These are phyloP conservation scores for Podospora didyma DNA, from an alignment of 495 filamentous ascomycete genomes.

Conservation along the genomic window DNA sequence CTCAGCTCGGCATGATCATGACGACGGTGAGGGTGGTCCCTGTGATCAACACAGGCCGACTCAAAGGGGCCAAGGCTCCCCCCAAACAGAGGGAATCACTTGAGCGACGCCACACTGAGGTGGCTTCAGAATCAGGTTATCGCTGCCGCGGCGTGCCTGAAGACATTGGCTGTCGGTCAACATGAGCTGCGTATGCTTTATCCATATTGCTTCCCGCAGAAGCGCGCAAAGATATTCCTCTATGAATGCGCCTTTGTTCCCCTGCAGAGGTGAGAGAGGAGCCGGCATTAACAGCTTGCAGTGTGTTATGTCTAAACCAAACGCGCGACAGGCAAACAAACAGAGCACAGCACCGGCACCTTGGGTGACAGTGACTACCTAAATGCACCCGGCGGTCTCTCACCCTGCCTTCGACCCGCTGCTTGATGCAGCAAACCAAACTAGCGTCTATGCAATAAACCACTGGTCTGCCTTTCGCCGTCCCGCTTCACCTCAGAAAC, in stretches of 20 bases:
- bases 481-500: slow-evolving; percentile 3
- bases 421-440: neutral
- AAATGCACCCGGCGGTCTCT: slow-evolving; percentile 4
- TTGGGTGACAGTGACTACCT: neutral
- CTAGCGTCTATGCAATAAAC: neutral
- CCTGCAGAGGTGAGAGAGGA: too few relatives aligned
- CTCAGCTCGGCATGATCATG: neutral
- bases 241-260: too few relatives aligned
- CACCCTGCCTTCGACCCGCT: neutral
- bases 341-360: neutral
- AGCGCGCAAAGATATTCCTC: too few relatives aligned
- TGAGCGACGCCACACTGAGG: neutral
- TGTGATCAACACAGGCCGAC: neutral
- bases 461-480: neutral
- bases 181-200: too few relatives aligned
- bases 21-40: neutral
- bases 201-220: too few relatives aligned
- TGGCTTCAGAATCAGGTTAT: neutral
- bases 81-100: neutral
- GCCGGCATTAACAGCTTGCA: too few relatives aligned
- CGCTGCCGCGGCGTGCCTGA: neutral
- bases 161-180: too few relatives aligned
- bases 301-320: too few relatives aligned
- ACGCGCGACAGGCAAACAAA: neutral
- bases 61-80: too few relatives aligned